Evolutionary conservation across 2,329 filamentous ascomycete species (phyloP).

Genomic region (Boeremia exigua): DNA sequence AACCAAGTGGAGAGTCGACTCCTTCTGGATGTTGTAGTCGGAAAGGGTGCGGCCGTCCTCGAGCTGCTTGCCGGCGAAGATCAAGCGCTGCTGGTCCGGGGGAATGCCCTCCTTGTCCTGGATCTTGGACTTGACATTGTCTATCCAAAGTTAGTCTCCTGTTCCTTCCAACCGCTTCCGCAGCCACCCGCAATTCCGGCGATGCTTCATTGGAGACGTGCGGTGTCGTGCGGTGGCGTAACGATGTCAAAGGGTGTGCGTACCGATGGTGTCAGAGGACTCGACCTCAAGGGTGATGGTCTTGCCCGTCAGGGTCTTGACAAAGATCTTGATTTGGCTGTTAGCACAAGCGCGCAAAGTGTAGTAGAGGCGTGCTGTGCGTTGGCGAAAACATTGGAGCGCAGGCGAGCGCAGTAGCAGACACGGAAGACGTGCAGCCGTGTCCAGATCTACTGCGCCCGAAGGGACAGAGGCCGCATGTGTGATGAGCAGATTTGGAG

Average conservation of each 20-base stretch:
- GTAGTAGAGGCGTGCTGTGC: no score
- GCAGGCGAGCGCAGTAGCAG: not conserved
- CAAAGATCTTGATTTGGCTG: conserved; percentile 69
- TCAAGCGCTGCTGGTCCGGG: conserved; percentile 96
- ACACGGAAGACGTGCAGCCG: not conserved
- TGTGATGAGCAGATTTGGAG: not conserved
- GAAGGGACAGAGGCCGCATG: not conserved
- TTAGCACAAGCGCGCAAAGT: conserved; percentile 1
- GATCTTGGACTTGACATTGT: conserved; percentile 99
- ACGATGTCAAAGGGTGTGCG: conserved; percentile 28
- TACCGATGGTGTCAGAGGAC: conserved; percentile 90
- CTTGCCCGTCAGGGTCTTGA: conserved; percentile 99
- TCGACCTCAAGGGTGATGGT: conserved; percentile 99
- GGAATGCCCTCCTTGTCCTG: conserved; percentile 99
- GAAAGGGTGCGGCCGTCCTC: conserved; percentile 96
- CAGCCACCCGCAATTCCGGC: conserved; percentile 5
- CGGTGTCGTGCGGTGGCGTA: conserved; percentile 20
- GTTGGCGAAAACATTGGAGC: no score
- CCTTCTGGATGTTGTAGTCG: conserved; percentile 99
- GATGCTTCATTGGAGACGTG: conserved; percentile 21
- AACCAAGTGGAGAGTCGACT: conserved; percentile 97
- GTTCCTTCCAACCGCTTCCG: conserved; percentile 2
- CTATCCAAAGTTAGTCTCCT: conserved; percentile 48
- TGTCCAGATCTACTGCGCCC: not conserved
- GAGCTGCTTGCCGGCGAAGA: conserved; percentile 98